These are phyloP conservation scores for Ceratocystis alfenasii DNA, from an alignment of 2,329 filamentous ascomycete genomes.

Conservation along the genomic window DNA sequence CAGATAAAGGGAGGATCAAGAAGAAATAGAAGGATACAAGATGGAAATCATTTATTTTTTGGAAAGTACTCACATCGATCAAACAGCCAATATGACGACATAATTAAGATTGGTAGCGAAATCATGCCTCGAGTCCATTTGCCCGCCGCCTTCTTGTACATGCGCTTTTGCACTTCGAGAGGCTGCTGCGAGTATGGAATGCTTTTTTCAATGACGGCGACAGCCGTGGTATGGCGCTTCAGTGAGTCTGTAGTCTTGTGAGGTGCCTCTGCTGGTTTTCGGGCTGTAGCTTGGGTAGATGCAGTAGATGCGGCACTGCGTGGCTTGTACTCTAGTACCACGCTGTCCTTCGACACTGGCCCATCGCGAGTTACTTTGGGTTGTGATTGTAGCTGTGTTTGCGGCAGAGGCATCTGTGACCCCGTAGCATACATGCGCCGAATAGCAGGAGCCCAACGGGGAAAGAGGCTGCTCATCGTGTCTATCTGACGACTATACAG, in stretches of 20 bases:
- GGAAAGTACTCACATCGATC: conserved; percentile 11
- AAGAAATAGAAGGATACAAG: conserved; percentile 3
- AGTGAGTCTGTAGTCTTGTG: too few species aligned
- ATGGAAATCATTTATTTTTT: background rate
- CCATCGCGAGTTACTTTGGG: too few species aligned
- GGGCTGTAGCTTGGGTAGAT: too few species aligned
- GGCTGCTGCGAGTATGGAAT: conserved; percentile 19
- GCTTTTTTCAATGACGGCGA: conserved; percentile 5
- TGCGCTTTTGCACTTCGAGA: conserved; percentile 18
- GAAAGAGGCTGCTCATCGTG: too few species aligned
- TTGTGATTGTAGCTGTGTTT: too few species aligned
- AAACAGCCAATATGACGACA: conserved; percentile 20
- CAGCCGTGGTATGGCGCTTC: background rate
- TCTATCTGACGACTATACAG: too few species aligned
- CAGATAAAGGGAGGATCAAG: too few species aligned
- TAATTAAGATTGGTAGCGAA: conserved; percentile 17
- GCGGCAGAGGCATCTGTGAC: too few species aligned
- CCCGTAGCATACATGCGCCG: too few species aligned
- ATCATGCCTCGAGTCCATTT: conserved; percentile 20
- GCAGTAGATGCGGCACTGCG: background rate
- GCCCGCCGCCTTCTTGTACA: conserved; percentile 20
- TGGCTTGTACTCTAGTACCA: conserved; percentile 17
- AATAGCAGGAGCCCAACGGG: too few species aligned
- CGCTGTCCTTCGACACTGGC: background rate
- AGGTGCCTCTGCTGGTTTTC: too few species aligned